phyloP scores from a whole-genome alignment of 441 rosid genomes.

The Geranium incanum region DNA sequence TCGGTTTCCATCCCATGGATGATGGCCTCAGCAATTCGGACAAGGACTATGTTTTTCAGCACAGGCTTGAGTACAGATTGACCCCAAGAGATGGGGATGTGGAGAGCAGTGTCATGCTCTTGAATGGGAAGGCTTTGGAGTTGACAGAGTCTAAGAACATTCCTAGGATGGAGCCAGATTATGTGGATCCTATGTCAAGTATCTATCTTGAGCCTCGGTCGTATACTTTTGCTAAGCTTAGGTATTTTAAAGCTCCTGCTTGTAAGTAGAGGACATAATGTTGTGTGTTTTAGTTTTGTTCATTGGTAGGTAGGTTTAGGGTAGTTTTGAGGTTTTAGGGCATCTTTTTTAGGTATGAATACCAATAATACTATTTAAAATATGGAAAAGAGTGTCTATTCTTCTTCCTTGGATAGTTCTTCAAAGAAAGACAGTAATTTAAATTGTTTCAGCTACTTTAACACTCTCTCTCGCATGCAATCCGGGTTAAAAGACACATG shows the following conservation, averaged over 20 bases:
- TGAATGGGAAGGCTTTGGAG: slow-evolving; percentile 43
- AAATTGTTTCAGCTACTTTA: too few relatives aligned
- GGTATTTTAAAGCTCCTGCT: slow-evolving; percentile 42
- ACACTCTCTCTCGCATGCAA: too few relatives aligned
- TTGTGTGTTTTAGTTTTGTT: too few relatives aligned
- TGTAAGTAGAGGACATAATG: slow-evolving; percentile 20
- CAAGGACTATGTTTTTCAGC: background rate
- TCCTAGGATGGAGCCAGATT: slow-evolving; percentile 36
- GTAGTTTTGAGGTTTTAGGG: too few relatives aligned
- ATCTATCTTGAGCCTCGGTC: slow-evolving; percentile 36
- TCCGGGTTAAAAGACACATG: too few relatives aligned
- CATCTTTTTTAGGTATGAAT: too few relatives aligned
- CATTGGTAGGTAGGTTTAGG: too few relatives aligned
- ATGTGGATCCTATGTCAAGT: slow-evolving; percentile 27
- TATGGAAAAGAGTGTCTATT: too few relatives aligned
- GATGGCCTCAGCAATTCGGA: background rate
- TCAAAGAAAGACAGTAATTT: too few relatives aligned
- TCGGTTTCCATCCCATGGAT: background rate
- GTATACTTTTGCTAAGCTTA: slow-evolving; percentile 29
- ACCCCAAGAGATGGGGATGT: slow-evolving; percentile 46
- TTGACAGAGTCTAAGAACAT: slow-evolving; percentile 31
- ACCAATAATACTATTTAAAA: too few relatives aligned
- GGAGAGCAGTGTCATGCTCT: slow-evolving; percentile 40
- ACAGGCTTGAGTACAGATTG: slow-evolving; percentile 58
- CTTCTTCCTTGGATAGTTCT: too few relatives aligned